phyloP scores from a whole-genome alignment of 495 filamentous ascomycete genomes.

The Filosporella fistucella region DNA sequence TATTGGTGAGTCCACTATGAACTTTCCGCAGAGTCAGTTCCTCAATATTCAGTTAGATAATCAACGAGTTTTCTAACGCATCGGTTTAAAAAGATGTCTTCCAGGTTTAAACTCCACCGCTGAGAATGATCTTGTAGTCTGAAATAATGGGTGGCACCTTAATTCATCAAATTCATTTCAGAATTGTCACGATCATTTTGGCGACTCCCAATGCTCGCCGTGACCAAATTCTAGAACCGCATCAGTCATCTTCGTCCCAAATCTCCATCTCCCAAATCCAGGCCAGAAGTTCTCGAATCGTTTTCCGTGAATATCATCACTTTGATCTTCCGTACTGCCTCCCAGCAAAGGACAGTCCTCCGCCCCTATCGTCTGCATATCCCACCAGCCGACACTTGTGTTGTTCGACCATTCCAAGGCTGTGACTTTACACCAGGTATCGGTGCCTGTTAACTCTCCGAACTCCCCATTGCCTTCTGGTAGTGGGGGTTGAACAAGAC shows the following conservation, averaged over 20 bases:
- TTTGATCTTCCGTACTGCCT: neutral
- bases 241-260: constrained; percentile 39
- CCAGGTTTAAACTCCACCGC: too few species aligned
- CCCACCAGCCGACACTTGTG: constrained; percentile 32
- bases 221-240: constrained; percentile 32
- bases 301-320: constrained; percentile 7
- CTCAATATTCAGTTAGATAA: too few species aligned
- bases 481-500: constrained; percentile 40
- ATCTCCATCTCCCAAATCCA: constrained; percentile 35
- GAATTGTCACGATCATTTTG: too few species aligned
- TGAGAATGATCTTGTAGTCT: too few species aligned
- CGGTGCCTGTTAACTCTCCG: constrained; percentile 30
- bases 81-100: too few species aligned
- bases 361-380: constrained; percentile 23
- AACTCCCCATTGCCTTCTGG: constrained; percentile 27
- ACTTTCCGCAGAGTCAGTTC: too few species aligned
- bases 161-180: too few species aligned
- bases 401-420: constrained; percentile 21
- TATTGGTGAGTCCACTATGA: too few species aligned
- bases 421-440: constrained; percentile 28
- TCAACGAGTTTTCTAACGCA: too few species aligned
- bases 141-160: too few species aligned
- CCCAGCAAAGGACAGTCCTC: constrained; percentile 11
- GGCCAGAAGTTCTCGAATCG: constrained; percentile 41
- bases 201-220: constrained; percentile 26